Conservation (phyloP, 2,329 filamentous ascomycete species). For the Conoideocrella luteorostrata region DNA sequence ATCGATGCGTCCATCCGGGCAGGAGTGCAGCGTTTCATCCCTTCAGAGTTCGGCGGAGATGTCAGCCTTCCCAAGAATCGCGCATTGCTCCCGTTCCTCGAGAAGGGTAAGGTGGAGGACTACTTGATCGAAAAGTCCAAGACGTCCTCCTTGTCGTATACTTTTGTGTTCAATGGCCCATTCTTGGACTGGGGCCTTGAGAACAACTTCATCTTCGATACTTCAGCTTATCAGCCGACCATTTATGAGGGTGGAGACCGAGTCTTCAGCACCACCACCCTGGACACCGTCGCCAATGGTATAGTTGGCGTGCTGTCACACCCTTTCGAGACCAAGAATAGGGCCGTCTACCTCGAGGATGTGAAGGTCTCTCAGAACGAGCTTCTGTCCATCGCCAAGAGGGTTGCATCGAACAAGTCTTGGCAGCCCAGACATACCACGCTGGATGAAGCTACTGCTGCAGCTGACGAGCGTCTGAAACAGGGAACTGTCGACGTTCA, state of each 20-base stretch:
- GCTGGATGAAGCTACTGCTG: constrained; percentile 20
- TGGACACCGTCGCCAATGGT: constrained; percentile 39
- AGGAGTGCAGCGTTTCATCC: constrained; percentile 56
- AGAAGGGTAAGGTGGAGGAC: constrained; percentile 39
- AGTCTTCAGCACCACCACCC: constrained; percentile 40
- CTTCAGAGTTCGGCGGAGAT: constrained; percentile 48
- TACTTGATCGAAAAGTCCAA: constrained; percentile 34
- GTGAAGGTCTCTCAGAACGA: constrained; percentile 38
- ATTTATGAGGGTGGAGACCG: constrained; percentile 45
- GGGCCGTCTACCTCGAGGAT: constrained; percentile 38
- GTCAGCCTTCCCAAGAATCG: constrained; percentile 24
- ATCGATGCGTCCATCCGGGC: constrained; percentile 53
- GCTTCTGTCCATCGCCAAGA: constrained; percentile 40
- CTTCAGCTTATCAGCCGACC: constrained; percentile 29
- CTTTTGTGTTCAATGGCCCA: constrained; percentile 41
- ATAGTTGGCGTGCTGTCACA: constrained; percentile 43
- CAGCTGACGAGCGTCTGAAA: constrained; percentile 23
- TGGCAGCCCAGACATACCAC: constrained; percentile 38
- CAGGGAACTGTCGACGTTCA: constrained; percentile 22
- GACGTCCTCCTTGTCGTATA: constrained; percentile 45
- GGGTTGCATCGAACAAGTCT: constrained; percentile 35
- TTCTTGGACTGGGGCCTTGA: constrained; percentile 54
- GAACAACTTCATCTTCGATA: constrained; percentile 37
- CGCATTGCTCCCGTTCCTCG: constrained; percentile 42
- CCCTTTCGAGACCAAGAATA: constrained; percentile 47